These are phyloP conservation scores for Fusarium subglutinans DNA, from an alignment of 2,329 filamentous ascomycete genomes.

Conservation along the genomic window DNA sequence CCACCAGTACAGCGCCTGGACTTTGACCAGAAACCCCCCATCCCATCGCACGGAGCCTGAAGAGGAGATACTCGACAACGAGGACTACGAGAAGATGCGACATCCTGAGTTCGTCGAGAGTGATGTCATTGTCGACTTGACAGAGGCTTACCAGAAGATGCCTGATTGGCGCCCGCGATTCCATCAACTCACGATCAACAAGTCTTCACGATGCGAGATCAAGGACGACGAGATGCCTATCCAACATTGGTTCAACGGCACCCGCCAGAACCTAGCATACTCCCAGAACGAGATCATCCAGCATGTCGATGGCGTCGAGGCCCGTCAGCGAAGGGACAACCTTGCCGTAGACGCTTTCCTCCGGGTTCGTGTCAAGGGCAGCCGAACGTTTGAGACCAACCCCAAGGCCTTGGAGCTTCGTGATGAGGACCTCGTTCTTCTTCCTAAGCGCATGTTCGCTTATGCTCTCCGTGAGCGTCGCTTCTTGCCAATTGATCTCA, in stretches of 20 bases:
- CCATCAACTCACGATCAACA: constrained; percentile 44
- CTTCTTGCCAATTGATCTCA: constrained; percentile 51
- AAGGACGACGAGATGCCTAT: constrained; percentile 50
- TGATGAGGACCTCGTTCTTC: constrained; percentile 45
- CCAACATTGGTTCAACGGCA: constrained; percentile 50
- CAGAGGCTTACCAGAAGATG: constrained; percentile 52
- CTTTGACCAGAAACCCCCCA: constrained; percentile 51
- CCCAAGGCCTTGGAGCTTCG: constrained; percentile 42
- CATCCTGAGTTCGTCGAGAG: constrained; percentile 54
- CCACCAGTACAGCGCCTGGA: constrained; percentile 55
- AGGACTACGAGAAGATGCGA: constrained; percentile 47
- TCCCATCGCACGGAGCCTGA: constrained; percentile 41
- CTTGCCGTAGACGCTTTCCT: constrained; percentile 48
- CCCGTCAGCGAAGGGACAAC: constrained; percentile 50
- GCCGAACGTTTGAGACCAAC: constrained; percentile 48
- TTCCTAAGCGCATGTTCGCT: constrained; percentile 54
- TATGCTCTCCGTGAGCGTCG: constrained; percentile 53
- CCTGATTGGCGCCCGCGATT: constrained; percentile 50
- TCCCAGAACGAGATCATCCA: constrained; percentile 50
- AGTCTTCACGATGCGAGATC: constrained; percentile 45
- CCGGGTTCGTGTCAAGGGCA: constrained; percentile 47
- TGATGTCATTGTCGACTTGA: constrained; percentile 55
- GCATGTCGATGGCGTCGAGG: constrained; percentile 48
- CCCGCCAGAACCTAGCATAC: constrained; percentile 45
- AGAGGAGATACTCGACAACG: constrained; percentile 46